Percentiles rank a stretch among this genome's conserved stretches.
phyloP scores from a whole-genome alignment of 495 filamentous ascomycete species.

The Choiromyces venosus region DNA sequence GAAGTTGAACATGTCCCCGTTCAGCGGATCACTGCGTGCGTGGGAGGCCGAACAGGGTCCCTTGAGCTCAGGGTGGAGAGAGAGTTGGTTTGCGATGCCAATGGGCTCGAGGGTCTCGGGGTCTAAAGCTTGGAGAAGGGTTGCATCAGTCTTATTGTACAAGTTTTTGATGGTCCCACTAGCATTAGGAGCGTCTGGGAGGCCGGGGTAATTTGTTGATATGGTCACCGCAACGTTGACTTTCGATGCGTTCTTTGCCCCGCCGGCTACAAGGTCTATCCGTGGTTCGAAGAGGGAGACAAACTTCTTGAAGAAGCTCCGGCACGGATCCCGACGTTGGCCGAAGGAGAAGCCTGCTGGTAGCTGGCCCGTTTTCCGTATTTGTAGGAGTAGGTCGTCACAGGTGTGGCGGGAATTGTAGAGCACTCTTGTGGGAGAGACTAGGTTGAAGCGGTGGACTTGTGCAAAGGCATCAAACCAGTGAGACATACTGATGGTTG shows the following conservation, averaged over 20 bases:
- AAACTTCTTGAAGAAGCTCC: slow-evolving; percentile 61
- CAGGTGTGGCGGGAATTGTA: slow-evolving; percentile 67
- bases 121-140: slow-evolving; percentile 55
- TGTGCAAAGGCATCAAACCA: slow-evolving; percentile 82
- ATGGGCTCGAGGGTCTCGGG: slow-evolving; percentile 67
- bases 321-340: slow-evolving; percentile 62
- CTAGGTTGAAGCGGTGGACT: slow-evolving; percentile 66
- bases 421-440: slow-evolving; percentile 49
- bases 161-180: slow-evolving; percentile 46
- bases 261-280: slow-evolving; percentile 17
- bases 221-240: slow-evolving; percentile 59
- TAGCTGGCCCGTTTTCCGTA: slow-evolving; percentile 51
- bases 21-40: slow-evolving; percentile 61
- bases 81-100: slow-evolving; percentile 52
- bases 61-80: slow-evolving; percentile 60
- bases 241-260: slow-evolving; percentile 34
- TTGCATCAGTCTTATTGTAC: slow-evolving; percentile 58
- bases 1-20: slow-evolving; percentile 73
- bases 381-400: slow-evolving; percentile 53
- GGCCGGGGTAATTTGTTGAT: slow-evolving; percentile 54
- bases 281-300: slow-evolving; percentile 48
- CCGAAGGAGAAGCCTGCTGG: slow-evolving; percentile 53
- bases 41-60: slow-evolving; percentile 62
- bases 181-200: slow-evolving; percentile 36
- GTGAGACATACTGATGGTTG: slow-evolving; percentile 55